Evolutionary conservation across 2,329 filamentous ascomycete species (phyloP).

Genomic region (Beauveria sp.): DNA sequence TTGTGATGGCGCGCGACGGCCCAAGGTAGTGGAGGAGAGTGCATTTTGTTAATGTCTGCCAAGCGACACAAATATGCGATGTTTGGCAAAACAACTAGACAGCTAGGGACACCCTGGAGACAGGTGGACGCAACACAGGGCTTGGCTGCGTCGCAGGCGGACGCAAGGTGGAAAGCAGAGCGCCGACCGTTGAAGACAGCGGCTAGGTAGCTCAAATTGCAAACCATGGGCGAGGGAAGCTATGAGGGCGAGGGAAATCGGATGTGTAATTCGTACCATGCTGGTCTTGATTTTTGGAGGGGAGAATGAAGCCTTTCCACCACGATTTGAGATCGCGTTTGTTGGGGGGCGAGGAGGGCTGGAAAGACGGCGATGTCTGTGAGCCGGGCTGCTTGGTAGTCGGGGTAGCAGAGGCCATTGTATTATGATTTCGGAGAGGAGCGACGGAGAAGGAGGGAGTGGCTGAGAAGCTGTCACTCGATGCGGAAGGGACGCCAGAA

Average conservation of each 20-base stretch:
- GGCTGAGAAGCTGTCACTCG: background rate
- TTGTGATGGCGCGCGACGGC: background rate
- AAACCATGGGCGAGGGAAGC: background rate
- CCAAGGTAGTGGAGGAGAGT: background rate
- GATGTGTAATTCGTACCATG: constrained; percentile 36
- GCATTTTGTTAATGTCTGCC: background rate
- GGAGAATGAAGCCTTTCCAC: constrained; percentile 93
- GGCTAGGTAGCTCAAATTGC: background rate
- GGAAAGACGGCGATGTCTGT: background rate
- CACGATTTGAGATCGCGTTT: constrained; percentile 88
- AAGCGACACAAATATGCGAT: background rate
- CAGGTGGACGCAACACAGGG: background rate
- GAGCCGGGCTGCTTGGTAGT: constrained; percentile 1
- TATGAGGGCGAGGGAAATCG: background rate
- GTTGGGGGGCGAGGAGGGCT: constrained; percentile 57
- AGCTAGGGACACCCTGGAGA: background rate
- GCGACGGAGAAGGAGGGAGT: background rate
- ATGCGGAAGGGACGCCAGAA: background rate
- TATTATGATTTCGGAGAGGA: background rate
- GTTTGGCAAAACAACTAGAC: background rate
- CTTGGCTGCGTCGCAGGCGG: background rate
- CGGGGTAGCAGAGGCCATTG: constrained; percentile 9
- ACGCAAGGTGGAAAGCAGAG: background rate
- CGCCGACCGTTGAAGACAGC: background rate
- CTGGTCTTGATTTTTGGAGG: constrained; percentile 47